Evolutionary conservation across 2,329 filamentous ascomycete genomes (phyloP).

Genomic region (Didymella arachidicola): DNA sequence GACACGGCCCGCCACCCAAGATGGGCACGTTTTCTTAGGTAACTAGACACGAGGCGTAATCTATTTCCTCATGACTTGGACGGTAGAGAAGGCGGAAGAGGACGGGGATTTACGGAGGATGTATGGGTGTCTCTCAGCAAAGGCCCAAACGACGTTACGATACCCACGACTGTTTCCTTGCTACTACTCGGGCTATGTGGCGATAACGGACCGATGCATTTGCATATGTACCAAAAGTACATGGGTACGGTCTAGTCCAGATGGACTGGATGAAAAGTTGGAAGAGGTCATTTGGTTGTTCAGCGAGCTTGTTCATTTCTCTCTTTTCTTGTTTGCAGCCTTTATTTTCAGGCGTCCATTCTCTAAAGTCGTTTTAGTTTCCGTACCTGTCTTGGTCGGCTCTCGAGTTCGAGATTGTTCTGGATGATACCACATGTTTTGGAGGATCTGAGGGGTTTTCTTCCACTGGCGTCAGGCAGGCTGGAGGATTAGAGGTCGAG

Average conservation of each 20-base stretch:
- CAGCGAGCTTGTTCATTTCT: conserved; percentile 5
- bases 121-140: conserved; percentile 22
- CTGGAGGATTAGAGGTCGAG: conserved; percentile 29
- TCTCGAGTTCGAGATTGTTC: conserved; percentile 17
- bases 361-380: conserved; percentile 16
- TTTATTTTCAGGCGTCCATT: conserved; percentile 17
- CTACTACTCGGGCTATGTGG: conserved; percentile 33
- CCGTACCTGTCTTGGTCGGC: conserved; percentile 22
- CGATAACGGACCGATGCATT: conserved; percentile 37
- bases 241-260: conserved; percentile 23
- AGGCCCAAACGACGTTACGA: conserved; percentile 45
- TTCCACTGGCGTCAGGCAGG: conserved; percentile 34
- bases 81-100: conserved; percentile 12
- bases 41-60: conserved; percentile 9
- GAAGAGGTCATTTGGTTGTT: conserved; percentile 17
- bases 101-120: conserved; percentile 30
- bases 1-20: conserved; percentile 37
- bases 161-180: conserved; percentile 45
- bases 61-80: conserved; percentile 9
- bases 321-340: conserved; percentile 12
- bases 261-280: conserved; percentile 33
- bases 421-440: conserved; percentile 47
- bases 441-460: conserved; percentile 30
- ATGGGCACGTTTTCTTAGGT: conserved; percentile 49
- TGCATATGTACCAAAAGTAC: conserved; percentile 41